Percentiles rank a stretch among this genome's conserved stretches.
phyloP scores from a whole-genome alignment of 345 rosid species.

The Populus ilicifolia region DNA sequence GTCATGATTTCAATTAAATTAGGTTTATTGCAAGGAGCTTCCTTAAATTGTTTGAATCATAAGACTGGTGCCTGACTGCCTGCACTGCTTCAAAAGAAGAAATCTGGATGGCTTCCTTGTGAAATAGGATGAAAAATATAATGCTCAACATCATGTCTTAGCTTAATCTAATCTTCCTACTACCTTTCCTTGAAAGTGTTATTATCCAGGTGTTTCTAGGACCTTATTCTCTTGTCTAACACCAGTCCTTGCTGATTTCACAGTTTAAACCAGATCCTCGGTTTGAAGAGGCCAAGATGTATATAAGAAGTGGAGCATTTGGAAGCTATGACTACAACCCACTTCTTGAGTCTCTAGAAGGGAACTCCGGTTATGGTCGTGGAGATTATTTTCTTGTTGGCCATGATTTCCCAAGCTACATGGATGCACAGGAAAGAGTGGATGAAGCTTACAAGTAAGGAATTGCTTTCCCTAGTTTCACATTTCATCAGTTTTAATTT shows the following conservation, averaged over 20 bases:
- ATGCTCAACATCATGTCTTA: neutral
- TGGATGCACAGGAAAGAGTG: slow-evolving; percentile 79
- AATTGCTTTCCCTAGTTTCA: neutral
- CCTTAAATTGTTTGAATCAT: neutral
- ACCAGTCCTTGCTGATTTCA: neutral
- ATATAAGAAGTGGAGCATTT: slow-evolving; percentile 79
- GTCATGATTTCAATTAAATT: neutral
- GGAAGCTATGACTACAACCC: slow-evolving; percentile 87
- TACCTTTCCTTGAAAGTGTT: neutral
- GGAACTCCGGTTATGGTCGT: slow-evolving; percentile 87
- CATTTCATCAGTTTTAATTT: neutral
- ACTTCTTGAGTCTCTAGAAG: slow-evolving; percentile 88
- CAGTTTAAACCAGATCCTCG: slow-evolving; percentile 96
- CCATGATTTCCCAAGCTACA: slow-evolving; percentile 74
- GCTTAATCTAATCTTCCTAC: neutral
- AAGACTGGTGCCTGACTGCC: neutral
- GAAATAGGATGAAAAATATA: too few relatives aligned
- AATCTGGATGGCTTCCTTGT: neutral
- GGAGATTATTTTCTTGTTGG: slow-evolving; percentile 97
- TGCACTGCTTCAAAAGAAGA: too few relatives aligned
- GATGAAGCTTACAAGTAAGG: slow-evolving; percentile 91
- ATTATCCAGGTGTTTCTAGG: too few relatives aligned
- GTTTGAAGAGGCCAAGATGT: slow-evolving; percentile 90
- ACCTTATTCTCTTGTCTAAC: slow-evolving; percentile 10
- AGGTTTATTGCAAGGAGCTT: neutral